These are phyloP conservation scores for Rhododendron mucronatum DNA, from an alignment of 148 eudicot genomes.

Conservation along the genomic window DNA sequence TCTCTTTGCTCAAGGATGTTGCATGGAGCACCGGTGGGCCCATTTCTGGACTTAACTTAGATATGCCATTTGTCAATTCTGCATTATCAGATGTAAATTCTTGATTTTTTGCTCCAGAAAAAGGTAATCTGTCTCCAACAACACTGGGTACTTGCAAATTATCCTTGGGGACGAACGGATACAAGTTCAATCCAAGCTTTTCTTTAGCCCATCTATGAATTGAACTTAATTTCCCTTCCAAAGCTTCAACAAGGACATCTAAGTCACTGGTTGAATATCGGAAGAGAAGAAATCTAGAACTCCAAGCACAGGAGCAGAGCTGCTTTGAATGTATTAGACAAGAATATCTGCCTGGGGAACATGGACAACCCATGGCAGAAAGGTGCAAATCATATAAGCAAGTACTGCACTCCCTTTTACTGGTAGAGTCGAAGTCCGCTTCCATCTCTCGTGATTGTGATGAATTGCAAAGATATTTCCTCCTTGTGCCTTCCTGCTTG, in stretches of 20 bases:
- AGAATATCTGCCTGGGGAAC: constrained; percentile 48
- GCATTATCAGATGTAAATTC: neutral
- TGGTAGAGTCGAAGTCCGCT: constrained; percentile 26
- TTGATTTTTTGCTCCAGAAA: constrained; percentile 7
- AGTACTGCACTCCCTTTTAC: constrained; percentile 51
- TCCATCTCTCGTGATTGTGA: constrained; percentile 44
- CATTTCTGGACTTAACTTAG: constrained; percentile 7
- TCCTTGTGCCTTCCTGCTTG: constrained; percentile 41
- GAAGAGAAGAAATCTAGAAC: constrained; percentile 35
- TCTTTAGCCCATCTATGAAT: constrained; percentile 41
- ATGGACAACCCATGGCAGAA: constrained; percentile 63
- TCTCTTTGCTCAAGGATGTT: constrained; percentile 10
- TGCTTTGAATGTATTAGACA: constrained; percentile 65
- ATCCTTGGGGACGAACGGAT: constrained; percentile 1
- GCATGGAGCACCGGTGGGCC: constrained; percentile 7
- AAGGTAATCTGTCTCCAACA: constrained; percentile 14
- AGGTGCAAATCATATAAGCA: constrained; percentile 59
- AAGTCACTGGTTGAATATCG: constrained; percentile 48
- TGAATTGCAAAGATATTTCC: constrained; percentile 48
- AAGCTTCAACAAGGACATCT: constrained; percentile 45
- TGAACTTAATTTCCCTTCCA: constrained; percentile 53
- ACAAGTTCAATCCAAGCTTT: constrained; percentile 28
- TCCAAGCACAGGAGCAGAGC: constrained; percentile 69
- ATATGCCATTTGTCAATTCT: neutral
- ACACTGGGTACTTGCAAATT: neutral